Percentiles rank a stretch among this genome's conserved stretches.
phyloP scores from a whole-genome alignment of 371 early-diverging fungal genomes.

The Saksenaea oblongispora region DNA sequence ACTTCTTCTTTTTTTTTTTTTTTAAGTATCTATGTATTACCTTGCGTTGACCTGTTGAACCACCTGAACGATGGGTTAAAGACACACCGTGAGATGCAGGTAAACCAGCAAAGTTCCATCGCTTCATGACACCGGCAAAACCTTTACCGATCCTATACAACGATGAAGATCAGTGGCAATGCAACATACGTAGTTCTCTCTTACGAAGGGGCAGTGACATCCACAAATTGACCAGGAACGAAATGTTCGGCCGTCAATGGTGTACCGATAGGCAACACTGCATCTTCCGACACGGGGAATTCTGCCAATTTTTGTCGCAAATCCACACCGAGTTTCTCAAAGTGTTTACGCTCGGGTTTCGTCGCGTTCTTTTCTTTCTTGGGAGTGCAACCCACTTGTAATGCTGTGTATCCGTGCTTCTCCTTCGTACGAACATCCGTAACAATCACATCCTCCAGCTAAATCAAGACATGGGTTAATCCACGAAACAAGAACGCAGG shows the following conservation, averaged over 20 bases:
- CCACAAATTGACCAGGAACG: slow-evolving; percentile 93
- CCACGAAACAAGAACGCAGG: neutral
- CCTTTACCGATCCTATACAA: slow-evolving; percentile 85
- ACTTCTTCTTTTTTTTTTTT: too few relatives aligned
- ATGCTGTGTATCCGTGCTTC: slow-evolving; percentile 63
- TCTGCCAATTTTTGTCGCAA: slow-evolving; percentile 81
- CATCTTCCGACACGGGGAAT: slow-evolving; percentile 87
- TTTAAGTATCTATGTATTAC: too few relatives aligned
- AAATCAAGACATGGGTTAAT: neutral
- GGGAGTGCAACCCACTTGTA: slow-evolving; percentile 84
- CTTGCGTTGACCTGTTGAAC: slow-evolving; percentile 94
- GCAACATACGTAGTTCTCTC: slow-evolving; percentile 19
- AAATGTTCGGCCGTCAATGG: slow-evolving; percentile 85
- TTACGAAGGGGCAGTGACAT: slow-evolving; percentile 83
- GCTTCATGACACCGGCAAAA: slow-evolving; percentile 97
- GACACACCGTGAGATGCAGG: slow-evolving; percentile 96
- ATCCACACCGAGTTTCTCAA: slow-evolving; percentile 65
- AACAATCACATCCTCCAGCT: slow-evolving; percentile 77
- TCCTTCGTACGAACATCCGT: slow-evolving; percentile 64
- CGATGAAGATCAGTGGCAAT: neutral
- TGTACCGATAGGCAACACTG: slow-evolving; percentile 81
- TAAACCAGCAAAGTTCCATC: slow-evolving; percentile 92
- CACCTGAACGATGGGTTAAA: slow-evolving; percentile 85
- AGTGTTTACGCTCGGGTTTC: slow-evolving; percentile 78
- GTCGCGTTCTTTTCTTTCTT: slow-evolving; percentile 62